Conservation (phyloP, 148 eudicot genomes). For the Cornus florida region DNA sequence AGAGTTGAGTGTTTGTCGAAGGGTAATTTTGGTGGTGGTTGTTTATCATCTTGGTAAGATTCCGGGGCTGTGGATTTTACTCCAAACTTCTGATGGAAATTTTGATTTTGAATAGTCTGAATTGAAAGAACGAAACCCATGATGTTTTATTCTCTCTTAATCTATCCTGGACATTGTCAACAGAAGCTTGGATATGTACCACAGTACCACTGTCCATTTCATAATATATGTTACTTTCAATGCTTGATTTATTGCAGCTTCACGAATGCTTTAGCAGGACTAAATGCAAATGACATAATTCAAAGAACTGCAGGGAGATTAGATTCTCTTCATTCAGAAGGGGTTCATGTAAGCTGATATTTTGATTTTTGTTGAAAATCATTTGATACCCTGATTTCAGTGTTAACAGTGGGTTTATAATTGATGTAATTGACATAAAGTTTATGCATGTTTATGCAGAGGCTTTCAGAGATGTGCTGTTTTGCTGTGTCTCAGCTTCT, state of each 20-base stretch:
- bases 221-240: not conserved
- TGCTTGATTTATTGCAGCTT: conserved; percentile 53
- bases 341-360: conserved; percentile 78
- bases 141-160: not conserved
- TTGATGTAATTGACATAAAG: conserved; percentile 2
- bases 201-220: not conserved
- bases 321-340: conserved; percentile 97
- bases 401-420: not conserved
- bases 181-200: conserved; percentile 7
- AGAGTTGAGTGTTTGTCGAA: not conserved
- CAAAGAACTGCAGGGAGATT: conserved; percentile 88
- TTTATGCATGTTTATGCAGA: conserved; percentile 42
- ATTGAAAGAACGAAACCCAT: not conserved
- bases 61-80: not conserved
- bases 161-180: not conserved
- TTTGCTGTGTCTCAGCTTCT: conserved; percentile 79
- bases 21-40: not conserved
- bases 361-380: not conserved
- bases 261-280: conserved; percentile 73
- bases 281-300: conserved; percentile 68
- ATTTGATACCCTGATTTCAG: no score
- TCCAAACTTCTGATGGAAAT: not conserved
- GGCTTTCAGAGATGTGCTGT: conserved; percentile 94
- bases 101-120: conserved; percentile 7
- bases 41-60: not conserved